Base-by-base conservation (phyloP, 371 early-diverging fungal genomes). In the Chytridiales sp. region DNA sequence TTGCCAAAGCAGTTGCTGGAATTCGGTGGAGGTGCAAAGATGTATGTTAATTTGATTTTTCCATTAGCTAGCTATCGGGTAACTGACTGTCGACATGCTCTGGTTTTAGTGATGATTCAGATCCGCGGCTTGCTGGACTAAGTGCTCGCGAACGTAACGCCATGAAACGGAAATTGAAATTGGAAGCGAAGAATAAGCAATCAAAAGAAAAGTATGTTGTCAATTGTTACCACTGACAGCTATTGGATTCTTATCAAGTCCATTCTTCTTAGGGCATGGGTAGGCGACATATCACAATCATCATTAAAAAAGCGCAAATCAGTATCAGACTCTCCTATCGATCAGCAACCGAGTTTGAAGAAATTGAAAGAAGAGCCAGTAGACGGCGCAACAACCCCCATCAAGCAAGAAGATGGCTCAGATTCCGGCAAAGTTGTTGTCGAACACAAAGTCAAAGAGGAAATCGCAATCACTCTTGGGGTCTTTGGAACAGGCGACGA, bases 141-240 rank as follows among this genome's bases (percentile, higher is more conserved):
- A 93, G 93, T 48, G 92, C 94, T 0, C 86, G 98, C 40, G 95
- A 96, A 75, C 80, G 89, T 39, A 91, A 91, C 60, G 81, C 80
- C 70, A 69, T 92, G 30, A 96, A 95, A 73, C 85, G 98, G 51
- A 93, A 91, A 65, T 79, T 85, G 64, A 93, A 90, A 61, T 71
- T 83, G 50, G 92, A 87, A 29, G 85, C 86, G n/a, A 92, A 90
- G 64, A 82, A 85, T 44, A 83, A 85, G 62, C 32, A 47, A 21
- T 80, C 80, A 42, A 86, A 85, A 75, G 88, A 84, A 66, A 87
- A 87, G 88, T 88, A 84, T 64, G 19, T 39, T 49, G 5, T n/a
- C 17, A 5, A 13, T 59, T 22, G 15, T 2, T 26, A 63, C 42
- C 22, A 27, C 39, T 61, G 22, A n/a, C 63, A 31, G 21, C 59